A percentile compares a stretch with the other conserved stretches of the same genome.
These are phyloP conservation scores for Entonaema liquescens DNA, from an alignment of 495 filamentous ascomycete species.

Conservation along the genomic window DNA sequence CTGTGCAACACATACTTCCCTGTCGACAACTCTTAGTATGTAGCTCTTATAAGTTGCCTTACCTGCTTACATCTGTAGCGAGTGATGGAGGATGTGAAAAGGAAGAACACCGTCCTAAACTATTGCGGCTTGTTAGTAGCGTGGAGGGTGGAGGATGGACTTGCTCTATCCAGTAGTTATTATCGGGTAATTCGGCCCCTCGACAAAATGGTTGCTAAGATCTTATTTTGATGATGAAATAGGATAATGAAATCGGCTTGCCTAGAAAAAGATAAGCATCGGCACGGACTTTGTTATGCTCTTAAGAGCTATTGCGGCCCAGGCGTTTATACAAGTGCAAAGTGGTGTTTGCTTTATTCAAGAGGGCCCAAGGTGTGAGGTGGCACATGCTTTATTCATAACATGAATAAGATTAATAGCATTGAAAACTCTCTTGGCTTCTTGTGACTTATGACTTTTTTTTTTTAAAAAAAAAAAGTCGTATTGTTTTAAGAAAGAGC, in stretches of 20 bases:
- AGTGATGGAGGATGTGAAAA: conserved; percentile 1
- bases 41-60: conserved; percentile 7
- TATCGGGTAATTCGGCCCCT: conserved; percentile 1
- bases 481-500: not conserved
- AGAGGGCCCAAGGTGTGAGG: not conserved
- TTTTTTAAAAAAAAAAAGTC: not conserved
- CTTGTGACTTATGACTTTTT: too few species aligned
- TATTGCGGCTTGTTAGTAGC: conserved; percentile 12
- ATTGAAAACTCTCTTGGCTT: not conserved
- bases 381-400: not conserved
- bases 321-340: not conserved
- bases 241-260: not conserved
- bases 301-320: conserved; percentile 6
- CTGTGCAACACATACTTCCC: conserved; percentile 23
- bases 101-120: not conserved
- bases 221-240: not conserved
- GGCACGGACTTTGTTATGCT: not conserved
- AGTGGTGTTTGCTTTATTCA: not conserved
- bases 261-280: not conserved
- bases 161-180: conserved; percentile 8
- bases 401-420: not conserved
- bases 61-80: not conserved
- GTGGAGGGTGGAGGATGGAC: conserved; percentile 9
- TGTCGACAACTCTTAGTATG: not conserved
- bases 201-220: conserved; percentile 10